Evolutionary conservation across 768 basidiomycete species (phyloP).

Genomic region (Leccinum ochraceum): DNA sequence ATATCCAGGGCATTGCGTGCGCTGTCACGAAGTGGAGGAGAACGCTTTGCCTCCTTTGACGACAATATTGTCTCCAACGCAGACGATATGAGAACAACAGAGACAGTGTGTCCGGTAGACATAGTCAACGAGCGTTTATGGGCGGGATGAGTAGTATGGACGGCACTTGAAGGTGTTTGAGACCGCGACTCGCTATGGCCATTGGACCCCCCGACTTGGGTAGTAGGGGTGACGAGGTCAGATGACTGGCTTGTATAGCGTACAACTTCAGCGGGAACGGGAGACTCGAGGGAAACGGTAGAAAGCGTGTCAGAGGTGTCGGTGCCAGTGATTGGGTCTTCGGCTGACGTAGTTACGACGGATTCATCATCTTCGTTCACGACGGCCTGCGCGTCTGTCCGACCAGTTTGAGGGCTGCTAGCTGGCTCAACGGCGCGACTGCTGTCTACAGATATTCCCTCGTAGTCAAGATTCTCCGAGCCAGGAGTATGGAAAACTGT

Average conservation of each 20-base stretch:
- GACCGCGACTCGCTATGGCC: conserved; percentile 15
- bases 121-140: conserved; percentile 63
- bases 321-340: background rate
- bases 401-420: background rate
- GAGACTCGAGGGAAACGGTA: conserved; percentile 7
- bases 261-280: conserved; percentile 6
- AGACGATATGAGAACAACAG: conserved; percentile 77
- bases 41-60: conserved; percentile 88
- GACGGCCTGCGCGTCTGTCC: conserved; percentile 5
- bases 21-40: conserved; percentile 77
- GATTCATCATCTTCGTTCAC: conserved; percentile 2
- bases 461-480: conserved; percentile 1
- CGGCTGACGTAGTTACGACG: conserved; percentile 2
- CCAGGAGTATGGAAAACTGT: conserved; percentile 5
- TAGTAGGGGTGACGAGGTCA: conserved; percentile 5
- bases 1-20: conserved; percentile 82
- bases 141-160: conserved; percentile 20
- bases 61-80: conserved; percentile 84
- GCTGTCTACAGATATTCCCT: background rate
- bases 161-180: conserved; percentile 23
- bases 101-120: conserved; percentile 71
- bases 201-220: conserved; percentile 15
- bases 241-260: conserved; percentile 8
- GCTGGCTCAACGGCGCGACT: conserved; percentile 1
- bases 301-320: conserved; percentile 8